These are phyloP conservation scores for Metschnikowia anglica DNA, from an alignment of 805 yeast species.

Conservation along the genomic window DNA sequence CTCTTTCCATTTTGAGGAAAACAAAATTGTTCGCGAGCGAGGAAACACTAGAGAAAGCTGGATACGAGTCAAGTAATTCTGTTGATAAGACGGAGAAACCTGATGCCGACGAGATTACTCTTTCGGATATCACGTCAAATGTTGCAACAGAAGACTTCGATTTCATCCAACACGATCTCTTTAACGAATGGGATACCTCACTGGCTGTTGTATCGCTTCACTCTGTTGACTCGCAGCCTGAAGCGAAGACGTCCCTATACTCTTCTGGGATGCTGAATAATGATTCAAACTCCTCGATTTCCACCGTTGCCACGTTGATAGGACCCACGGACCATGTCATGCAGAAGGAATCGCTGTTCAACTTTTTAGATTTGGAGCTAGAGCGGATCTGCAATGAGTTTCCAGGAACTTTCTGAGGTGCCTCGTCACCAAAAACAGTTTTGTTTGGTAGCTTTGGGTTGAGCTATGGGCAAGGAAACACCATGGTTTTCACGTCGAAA, in stretches of 20 bases:
- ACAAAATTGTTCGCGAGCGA: neutral
- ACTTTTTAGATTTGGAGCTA: conserved; percentile 15
- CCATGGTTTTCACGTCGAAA: too few species aligned
- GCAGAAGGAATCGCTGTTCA: conserved; percentile 16
- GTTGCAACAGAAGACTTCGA: conserved; percentile 7
- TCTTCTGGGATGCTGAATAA: conserved; percentile 19
- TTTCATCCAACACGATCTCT: neutral
- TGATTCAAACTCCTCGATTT: conserved; percentile 29
- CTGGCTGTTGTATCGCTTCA: conserved; percentile 15
- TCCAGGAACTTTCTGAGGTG: conserved; percentile 2
- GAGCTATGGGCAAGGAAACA: neutral
- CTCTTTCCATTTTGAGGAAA: conserved; percentile 9
- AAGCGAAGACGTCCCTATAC: conserved; percentile 11
- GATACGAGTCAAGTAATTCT: neutral
- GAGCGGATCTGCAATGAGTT: conserved; percentile 17
- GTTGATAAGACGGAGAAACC: neutral
- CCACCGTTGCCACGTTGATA: conserved; percentile 31
- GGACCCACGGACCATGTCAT: conserved; percentile 13
- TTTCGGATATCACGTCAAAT: neutral
- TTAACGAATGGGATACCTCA: neutral
- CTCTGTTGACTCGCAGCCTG: conserved; percentile 16
- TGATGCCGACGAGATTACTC: neutral
- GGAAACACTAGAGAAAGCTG: neutral
- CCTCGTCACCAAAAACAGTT: too few species aligned
- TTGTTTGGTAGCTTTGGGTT: too few species aligned